Percentiles rank a stretch among this genome's conserved stretches.
These are phyloP conservation scores for Ceraceosorus guamensis DNA, from an alignment of 1,284 basidiomycete species.

Conservation along the genomic window DNA sequence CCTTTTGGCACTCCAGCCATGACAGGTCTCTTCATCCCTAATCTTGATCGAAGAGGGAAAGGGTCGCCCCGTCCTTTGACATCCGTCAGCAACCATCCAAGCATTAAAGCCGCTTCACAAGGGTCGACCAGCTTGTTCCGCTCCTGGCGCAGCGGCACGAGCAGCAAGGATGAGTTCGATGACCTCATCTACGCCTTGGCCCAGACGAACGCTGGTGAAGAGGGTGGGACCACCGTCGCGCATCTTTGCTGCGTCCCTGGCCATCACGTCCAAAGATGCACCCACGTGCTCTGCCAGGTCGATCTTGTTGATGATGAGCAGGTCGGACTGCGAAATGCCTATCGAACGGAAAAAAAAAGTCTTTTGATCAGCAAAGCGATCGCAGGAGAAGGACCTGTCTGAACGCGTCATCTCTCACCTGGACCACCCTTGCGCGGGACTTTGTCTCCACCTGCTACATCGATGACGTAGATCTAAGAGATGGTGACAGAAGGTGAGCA, in stretches of 20 bases:
- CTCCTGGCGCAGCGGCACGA: slow-evolving; percentile 60
- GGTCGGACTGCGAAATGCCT: slow-evolving; percentile 65
- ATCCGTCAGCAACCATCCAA: too few relatives aligned
- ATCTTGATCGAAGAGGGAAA: too few relatives aligned
- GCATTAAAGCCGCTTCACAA: too few relatives aligned
- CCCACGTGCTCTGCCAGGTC: slow-evolving; percentile 79
- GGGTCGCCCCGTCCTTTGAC: too few relatives aligned
- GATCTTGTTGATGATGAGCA: slow-evolving; percentile 75
- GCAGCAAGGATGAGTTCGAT: slow-evolving; percentile 75
- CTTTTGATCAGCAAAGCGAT: too few relatives aligned
- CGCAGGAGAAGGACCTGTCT: neutral
- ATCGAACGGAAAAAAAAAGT: too few relatives aligned
- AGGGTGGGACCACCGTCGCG: slow-evolving; percentile 87
- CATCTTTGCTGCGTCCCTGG: slow-evolving; percentile 83
- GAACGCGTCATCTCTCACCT: slow-evolving; percentile 52
- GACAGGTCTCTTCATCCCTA: too few relatives aligned
- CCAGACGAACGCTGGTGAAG: slow-evolving; percentile 77
- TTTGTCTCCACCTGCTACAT: slow-evolving; percentile 82
- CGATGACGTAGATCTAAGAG: slow-evolving; percentile 54
- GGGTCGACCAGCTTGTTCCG: slow-evolving; percentile 30
- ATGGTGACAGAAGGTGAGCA: slow-evolving; percentile 3
- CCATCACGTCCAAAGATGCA: slow-evolving; percentile 91
- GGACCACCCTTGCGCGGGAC: slow-evolving; percentile 96
- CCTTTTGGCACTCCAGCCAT: too few relatives aligned
- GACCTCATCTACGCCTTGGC: slow-evolving; percentile 73